Evolutionary conservation across 2,329 filamentous ascomycete genomes (phyloP).

Genomic region (Aciculosporium take): DNA sequence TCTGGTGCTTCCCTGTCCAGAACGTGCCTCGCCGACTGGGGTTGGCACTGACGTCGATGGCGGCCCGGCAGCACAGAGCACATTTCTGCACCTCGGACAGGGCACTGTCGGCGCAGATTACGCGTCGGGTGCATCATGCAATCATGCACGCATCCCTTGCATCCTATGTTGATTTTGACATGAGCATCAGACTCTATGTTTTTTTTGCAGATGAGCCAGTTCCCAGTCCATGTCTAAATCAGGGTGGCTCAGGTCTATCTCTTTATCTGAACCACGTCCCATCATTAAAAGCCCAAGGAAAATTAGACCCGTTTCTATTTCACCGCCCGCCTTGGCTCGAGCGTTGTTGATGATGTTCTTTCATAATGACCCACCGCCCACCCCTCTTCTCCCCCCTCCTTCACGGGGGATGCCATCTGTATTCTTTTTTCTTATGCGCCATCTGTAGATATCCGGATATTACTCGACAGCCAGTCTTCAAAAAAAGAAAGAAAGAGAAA

Average conservation of each 20-base stretch:
- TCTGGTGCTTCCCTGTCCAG: no score
- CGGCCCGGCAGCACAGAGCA: no score
- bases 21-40: no score
- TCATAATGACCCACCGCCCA: background rate
- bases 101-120: no score
- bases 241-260: slow-evolving; percentile 1
- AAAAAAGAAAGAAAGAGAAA: background rate
- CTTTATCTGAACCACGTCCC: slow-evolving; percentile 1
- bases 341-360: background rate
- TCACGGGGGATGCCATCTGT: background rate
- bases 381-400: no score
- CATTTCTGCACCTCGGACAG: background rate
- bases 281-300: background rate
- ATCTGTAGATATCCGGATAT: slow-evolving; percentile 2
- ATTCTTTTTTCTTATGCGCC: background rate
- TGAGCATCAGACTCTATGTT: background rate
- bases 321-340: background rate
- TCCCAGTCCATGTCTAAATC: background rate
- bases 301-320: slow-evolving; percentile 3
- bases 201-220: background rate
- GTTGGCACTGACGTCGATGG: background rate
- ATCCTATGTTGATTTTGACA: background rate
- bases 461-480: background rate
- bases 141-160: no score
- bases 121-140: background rate